A percentile compares a stretch with the other conserved stretches of the same genome.
Conservation (phyloP, 768 basidiomycete species). For the Paxillus ammoniavirescens region DNA sequence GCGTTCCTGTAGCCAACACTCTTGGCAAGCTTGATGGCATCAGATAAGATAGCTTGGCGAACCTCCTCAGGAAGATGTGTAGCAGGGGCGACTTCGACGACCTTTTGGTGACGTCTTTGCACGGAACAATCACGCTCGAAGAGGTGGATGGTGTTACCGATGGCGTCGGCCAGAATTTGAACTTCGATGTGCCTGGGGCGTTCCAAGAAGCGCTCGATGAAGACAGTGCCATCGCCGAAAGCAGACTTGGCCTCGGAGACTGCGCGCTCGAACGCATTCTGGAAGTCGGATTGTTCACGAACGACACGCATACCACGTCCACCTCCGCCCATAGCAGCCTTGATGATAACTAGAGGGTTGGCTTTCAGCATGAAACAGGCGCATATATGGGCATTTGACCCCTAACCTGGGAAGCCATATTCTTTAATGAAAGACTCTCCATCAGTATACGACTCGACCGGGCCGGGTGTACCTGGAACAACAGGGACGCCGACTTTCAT, state of each 20-base stretch:
- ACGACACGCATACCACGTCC: conserved; percentile 99
- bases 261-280: conserved; percentile 85
- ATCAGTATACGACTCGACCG: conserved; percentile 76
- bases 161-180: conserved; percentile 86
- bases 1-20: conserved; percentile 96
- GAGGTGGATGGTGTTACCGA: conserved; percentile 94
- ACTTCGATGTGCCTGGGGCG: conserved; percentile 98
- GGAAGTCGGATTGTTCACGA: conserved; percentile 88
- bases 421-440: conserved; percentile 91
- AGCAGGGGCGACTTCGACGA: conserved; percentile 97
- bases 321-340: conserved; percentile 98
- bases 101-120: conserved; percentile 96
- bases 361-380: conserved; percentile 3
- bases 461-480: conserved; percentile 97
- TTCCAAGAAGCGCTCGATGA: conserved; percentile 97
- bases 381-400: not conserved
- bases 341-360: conserved; percentile 81
- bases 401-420: conserved; percentile 87
- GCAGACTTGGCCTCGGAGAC: conserved; percentile 94
- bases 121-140: conserved; percentile 99
- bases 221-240: conserved; percentile 98
- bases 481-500: conserved; percentile 92
- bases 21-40: conserved; percentile 93
- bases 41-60: conserved; percentile 80
- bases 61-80: conserved; percentile 90